phyloP scores from a whole-genome alignment of 2,329 filamentous ascomycete species.

The Sclerotinia borealis region DNA sequence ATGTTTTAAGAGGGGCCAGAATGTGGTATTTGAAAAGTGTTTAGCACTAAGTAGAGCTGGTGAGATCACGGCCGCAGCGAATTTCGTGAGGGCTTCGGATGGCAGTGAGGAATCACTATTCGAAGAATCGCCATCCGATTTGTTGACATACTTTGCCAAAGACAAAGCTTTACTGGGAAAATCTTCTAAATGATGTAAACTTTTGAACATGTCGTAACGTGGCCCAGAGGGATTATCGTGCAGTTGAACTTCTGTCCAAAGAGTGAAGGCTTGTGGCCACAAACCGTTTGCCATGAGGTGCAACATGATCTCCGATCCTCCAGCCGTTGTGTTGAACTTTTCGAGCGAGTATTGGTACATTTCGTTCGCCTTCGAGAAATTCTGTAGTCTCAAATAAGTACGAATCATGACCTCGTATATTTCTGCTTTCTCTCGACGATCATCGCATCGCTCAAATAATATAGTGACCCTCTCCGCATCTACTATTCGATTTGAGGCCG shows the following conservation, averaged over 20 bases:
- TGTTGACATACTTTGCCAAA: constrained; percentile 18
- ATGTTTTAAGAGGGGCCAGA: constrained; percentile 18
- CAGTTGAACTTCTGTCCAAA: constrained; percentile 20
- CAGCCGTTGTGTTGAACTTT: constrained; percentile 19
- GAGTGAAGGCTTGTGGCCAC: constrained; percentile 24
- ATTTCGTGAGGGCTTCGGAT: constrained; percentile 6
- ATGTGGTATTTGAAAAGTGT: constrained; percentile 15
- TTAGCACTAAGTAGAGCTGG: constrained; percentile 17
- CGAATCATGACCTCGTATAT: constrained; percentile 41
- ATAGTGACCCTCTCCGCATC: constrained; percentile 39
- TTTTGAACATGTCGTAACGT: constrained; percentile 16
- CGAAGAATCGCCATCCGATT: neutral
- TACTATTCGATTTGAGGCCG: constrained; percentile 33
- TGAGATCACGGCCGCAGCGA: constrained; percentile 19
- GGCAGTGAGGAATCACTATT: neutral
- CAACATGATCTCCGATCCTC: constrained; percentile 23
- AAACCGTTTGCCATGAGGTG: constrained; percentile 21
- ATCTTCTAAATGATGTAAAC: neutral
- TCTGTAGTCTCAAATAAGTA: constrained; percentile 38
- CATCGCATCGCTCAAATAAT: constrained; percentile 38
- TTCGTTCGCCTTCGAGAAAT: constrained; percentile 33
- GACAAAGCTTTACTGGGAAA: neutral
- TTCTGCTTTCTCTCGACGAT: constrained; percentile 33
- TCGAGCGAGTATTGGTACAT: constrained; percentile 20
- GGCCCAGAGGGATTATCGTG: constrained; percentile 1